Percentiles rank a stretch among this genome's conserved stretches.
Evolutionary conservation across 2,329 filamentous ascomycete species (phyloP).

Genomic region (Rhynchosporium agropyri): DNA sequence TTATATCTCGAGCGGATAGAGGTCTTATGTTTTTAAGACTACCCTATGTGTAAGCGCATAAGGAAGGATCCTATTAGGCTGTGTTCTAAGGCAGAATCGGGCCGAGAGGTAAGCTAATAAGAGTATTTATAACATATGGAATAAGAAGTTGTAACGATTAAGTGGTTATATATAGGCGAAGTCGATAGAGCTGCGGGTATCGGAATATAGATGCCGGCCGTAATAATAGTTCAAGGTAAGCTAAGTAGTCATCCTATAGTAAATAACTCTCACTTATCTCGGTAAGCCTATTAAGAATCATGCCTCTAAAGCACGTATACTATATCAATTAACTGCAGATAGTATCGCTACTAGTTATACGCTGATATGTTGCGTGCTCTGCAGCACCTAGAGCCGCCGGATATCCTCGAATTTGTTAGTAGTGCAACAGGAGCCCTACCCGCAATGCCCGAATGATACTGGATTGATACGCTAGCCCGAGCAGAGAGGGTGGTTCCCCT

Average conservation of each 20-base stretch:
- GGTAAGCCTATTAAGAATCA: slow-evolving; percentile 6
- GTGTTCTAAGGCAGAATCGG: too few species aligned
- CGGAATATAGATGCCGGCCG: slow-evolving; percentile 4
- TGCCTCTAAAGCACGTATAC: slow-evolving; percentile 9
- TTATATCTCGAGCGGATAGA: too few species aligned
- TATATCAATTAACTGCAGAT: slow-evolving; percentile 9
- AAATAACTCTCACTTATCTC: not conserved
- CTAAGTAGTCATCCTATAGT: too few species aligned
- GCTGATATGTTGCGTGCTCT: too few species aligned
- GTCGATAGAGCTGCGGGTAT: slow-evolving; percentile 2
- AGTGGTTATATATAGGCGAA: not conserved
- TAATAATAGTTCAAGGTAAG: too few species aligned
- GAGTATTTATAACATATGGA: slow-evolving; percentile 1
- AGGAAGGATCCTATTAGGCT: too few species aligned
- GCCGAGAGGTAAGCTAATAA: too few species aligned
- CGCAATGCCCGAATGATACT: slow-evolving; percentile 2
- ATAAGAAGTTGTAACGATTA: not conserved
- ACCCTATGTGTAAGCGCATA: too few species aligned
- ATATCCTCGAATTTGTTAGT: slow-evolving; percentile 11
- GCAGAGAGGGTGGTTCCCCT: not conserved
- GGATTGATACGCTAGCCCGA: not conserved
- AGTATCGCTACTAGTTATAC: slow-evolving; percentile 2
- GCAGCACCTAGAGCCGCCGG: too few species aligned
- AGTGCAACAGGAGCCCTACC: slow-evolving; percentile 3
- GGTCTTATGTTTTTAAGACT: too few species aligned